Evolutionary conservation across 1,284 basidiomycete genomes (phyloP), one percentile per base, ranked within the genome.

Genomic region (Sporisorium reilianum): DNA sequence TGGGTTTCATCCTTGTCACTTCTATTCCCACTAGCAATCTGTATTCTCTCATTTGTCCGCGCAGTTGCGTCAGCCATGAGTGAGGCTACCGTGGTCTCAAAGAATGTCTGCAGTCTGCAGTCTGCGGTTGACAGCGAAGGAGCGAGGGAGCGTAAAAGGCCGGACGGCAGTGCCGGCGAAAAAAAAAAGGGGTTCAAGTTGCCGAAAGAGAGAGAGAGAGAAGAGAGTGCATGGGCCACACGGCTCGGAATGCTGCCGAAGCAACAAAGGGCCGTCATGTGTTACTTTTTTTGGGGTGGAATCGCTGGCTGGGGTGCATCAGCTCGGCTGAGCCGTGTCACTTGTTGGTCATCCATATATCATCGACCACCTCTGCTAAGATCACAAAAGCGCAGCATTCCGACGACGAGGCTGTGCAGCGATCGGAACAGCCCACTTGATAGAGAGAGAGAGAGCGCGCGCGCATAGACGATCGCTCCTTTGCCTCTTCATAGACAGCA

Each of bases 1-100:
- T 51, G 46, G 26, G 9, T 48, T 28, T 48, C 46, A 32, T 32
- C n/a, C n/a, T 10, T 32, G 42, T 45, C 42, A 45, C 42, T 45
- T 45, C 12, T 45, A 45, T 26, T 45, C 42, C 16, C 42, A 26
- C 18, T n/a, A 18, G 46, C 46, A 48, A 48, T 48, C 28, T 48
- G 46, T 48, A 48, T n/a, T 28, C 26, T 45, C 42, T 25, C 42
- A 26, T 16, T 25, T 22, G n/a, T n/a, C n/a, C n/a, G n/a, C n/a
- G n/a, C n/a, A n/a, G n/a, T n/a, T n/a, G n/a, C n/a, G n/a, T n/a
- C n/a, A n/a, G n/a, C n/a, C n/a, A n/a, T n/a, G n/a, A n/a, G n/a
- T n/a, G n/a, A n/a, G n/a, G n/a, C n/a, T n/a, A n/a, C n/a, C n/a
- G n/a, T n/a, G n/a, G n/a, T n/a, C n/a, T n/a, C n/a, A n/a, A n/a